Evolutionary conservation across 371 early-diverging fungal genomes (phyloP).

Genomic region (Syncephalastrum sp.): DNA sequence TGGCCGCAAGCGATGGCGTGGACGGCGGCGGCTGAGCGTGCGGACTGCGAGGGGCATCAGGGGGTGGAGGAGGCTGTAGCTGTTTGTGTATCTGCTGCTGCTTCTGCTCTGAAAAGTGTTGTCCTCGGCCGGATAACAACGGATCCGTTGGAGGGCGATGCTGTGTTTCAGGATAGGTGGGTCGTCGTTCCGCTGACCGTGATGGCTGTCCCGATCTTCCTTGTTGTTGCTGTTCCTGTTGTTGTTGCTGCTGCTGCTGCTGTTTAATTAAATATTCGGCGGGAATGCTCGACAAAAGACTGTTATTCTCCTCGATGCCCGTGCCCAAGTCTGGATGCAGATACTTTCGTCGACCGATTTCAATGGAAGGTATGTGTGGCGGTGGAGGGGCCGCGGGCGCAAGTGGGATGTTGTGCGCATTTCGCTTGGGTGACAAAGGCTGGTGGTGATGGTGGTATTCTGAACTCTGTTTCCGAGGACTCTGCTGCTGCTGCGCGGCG

Average conservation of each 20-base stretch:
- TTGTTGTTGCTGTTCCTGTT: no score
- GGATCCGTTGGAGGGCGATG: no score
- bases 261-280: slow-evolving; percentile 7
- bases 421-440: not conserved
- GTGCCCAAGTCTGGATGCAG: slow-evolving; percentile 7
- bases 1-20: no score
- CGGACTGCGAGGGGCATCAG: no score
- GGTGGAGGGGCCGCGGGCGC: slow-evolving; percentile 15
- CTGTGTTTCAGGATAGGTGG: no score
- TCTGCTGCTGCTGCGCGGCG: slow-evolving; percentile 3
- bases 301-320: slow-evolving; percentile 10
- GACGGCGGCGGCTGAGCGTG: no score
- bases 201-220: not conserved
- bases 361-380: slow-evolving; percentile 12
- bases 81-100: not conserved
- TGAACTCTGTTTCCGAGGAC: not conserved
- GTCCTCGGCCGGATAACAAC: no score
- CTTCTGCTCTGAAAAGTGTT: slow-evolving; percentile 1
- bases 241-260: not conserved
- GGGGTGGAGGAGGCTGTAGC: not conserved
- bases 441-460: slow-evolving; percentile 2
- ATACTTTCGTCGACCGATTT: slow-evolving; percentile 10
- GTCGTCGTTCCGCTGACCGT: not conserved
- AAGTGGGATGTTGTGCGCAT: slow-evolving; percentile 11
- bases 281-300: slow-evolving; percentile 9